Conservation (phyloP, 129 eudicot species). For the Escallonia rubra region DNA sequence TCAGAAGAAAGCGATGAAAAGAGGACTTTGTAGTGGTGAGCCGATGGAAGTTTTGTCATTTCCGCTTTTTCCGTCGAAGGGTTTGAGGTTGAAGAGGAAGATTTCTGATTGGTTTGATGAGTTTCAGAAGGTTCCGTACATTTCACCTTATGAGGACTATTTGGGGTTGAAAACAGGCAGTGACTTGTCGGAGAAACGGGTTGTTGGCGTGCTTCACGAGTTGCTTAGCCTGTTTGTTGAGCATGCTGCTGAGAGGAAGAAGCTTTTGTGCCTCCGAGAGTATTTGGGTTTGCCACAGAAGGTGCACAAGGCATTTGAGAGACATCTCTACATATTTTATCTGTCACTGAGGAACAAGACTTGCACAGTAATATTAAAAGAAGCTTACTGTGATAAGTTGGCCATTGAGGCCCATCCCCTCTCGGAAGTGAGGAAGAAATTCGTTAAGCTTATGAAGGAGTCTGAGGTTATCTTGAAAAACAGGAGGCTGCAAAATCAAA, state of each 20-base stretch:
- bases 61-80: constrained; percentile 77
- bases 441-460: constrained; percentile 57
- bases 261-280: constrained; percentile 55
- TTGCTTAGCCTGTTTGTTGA: constrained; percentile 75
- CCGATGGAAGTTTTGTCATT: constrained; percentile 40
- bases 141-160: constrained; percentile 67
- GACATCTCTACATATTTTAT: constrained; percentile 77
- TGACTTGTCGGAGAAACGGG: constrained; percentile 78
- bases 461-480: constrained; percentile 45
- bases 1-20: constrained; percentile 56
- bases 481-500: constrained; percentile 31
- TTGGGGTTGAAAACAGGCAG: constrained; percentile 40
- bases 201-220: constrained; percentile 79
- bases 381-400: constrained; percentile 49
- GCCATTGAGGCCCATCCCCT: constrained; percentile 66
- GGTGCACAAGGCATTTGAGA: constrained; percentile 78
- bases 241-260: constrained; percentile 73
- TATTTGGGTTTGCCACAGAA: constrained; percentile 75
- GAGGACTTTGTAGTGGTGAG: constrained; percentile 36
- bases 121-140: constrained; percentile 66
- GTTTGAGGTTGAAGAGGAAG: constrained; percentile 67
- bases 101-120: constrained; percentile 67
- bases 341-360: constrained; percentile 62
- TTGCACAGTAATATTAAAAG: constrained; percentile 70
- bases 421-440: constrained; percentile 55